Evolutionary conservation across 371 early-diverging fungal species (phyloP), one percentile per base, ranked within the genome.

Genomic region (Apophysomyces variabilis): DNA sequence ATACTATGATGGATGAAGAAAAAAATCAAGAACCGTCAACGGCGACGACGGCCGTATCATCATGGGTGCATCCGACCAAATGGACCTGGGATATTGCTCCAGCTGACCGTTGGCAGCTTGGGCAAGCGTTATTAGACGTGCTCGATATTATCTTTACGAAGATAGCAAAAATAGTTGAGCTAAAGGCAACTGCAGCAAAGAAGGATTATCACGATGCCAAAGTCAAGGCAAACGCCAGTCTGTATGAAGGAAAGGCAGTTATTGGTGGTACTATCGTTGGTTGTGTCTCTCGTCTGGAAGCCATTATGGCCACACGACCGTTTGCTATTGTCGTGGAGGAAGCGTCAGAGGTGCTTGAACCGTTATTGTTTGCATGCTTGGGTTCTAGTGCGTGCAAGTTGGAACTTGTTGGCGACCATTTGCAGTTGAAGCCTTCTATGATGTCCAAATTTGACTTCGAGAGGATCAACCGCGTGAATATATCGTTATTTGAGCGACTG

Each of bases 61-160:
- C 54, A 5, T 50, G 54, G 54, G 21, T 50, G 16, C 54, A 50
- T 50, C 54, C 54, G 7, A 50, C 21, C 0, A 16, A 0, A 7
- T 50, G 54, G 54, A 50, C n/a, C 21, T 50, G 54, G 54, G 54
- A 21, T 16, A 50, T 21, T 26, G 54, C 54, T 16, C 54, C 54
- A 9, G 54, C 54, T 11, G 54, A 50, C 21, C 54, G 54, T 4
- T 50, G 54, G 54, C n/a, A 50, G 11, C 16, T 50, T 5, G 54
- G 54, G 2, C 54, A 50, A 5, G 54, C 8, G 21, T 21, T 50
- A 18, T 11, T 50, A n/a, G 54, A 50, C 3, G 11, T 26, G 9
- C 21, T 50, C 9, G 54, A 50, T 21, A 26, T 4, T 6, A 4
- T 50, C 8, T 3, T 50, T 7, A 26, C n/a, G 3, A 50, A 26